These are phyloP conservation scores for Arthrocladium fulminans DNA, from an alignment of 2,329 filamentous ascomycete species.

Conservation along the genomic window DNA sequence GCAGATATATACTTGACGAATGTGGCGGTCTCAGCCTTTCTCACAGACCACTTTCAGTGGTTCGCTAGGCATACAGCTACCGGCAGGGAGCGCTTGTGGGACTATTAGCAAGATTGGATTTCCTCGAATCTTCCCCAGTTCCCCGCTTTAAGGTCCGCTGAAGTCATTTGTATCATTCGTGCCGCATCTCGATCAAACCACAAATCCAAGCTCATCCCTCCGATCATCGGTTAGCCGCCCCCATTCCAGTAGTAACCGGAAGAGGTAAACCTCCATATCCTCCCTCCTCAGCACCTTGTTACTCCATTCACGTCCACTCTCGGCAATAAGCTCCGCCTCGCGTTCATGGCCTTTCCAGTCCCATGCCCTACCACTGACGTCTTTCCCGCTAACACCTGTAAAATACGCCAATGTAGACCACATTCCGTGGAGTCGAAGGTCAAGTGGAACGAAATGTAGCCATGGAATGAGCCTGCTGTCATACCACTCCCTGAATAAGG, in stretches of 20 bases:
- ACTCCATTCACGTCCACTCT: slow-evolving; percentile 58
- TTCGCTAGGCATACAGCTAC: too few species aligned
- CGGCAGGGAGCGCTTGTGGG: too few species aligned
- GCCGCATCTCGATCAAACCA: too few species aligned
- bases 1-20: too few species aligned
- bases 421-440: slow-evolving; percentile 62
- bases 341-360: slow-evolving; percentile 41
- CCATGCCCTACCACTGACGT: slow-evolving; percentile 34
- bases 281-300: slow-evolving; percentile 54
- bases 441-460: slow-evolving; percentile 73
- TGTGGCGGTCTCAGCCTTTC: too few species aligned
- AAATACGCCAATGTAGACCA: slow-evolving; percentile 71
- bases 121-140: too few species aligned
- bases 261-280: slow-evolving; percentile 76
- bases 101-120: too few species aligned
- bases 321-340: slow-evolving; percentile 57
- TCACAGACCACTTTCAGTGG: too few species aligned
- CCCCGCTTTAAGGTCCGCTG: too few species aligned
- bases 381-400: slow-evolving; percentile 43
- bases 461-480: slow-evolving; percentile 64
- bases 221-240: slow-evolving; percentile 57
- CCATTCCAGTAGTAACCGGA: slow-evolving; percentile 70
- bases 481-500: slow-evolving; percentile 71
- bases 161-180: too few species aligned
- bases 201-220: slow-evolving; percentile 41